phyloP scores from a whole-genome alignment of 371 early-diverging fungal species.

The Sporodiniella umbellata region DNA sequence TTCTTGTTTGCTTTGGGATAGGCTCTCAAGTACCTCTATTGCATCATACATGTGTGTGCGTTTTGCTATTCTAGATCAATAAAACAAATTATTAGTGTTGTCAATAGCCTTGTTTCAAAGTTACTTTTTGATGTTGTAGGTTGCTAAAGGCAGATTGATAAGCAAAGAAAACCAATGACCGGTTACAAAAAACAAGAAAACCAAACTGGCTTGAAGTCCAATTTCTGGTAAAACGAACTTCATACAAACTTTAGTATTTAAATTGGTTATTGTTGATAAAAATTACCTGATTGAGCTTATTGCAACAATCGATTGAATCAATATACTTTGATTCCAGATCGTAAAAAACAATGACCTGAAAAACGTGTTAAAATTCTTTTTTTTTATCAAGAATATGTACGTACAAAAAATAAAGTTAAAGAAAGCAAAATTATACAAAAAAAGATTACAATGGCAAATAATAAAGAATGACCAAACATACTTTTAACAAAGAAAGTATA shows the following conservation, averaged over 20 bases:
- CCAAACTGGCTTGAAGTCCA: slow-evolving; percentile 71
- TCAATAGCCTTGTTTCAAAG: too few species aligned
- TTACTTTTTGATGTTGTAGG: slow-evolving; percentile 78
- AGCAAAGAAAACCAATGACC: slow-evolving; percentile 83
- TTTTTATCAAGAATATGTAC: background rate
- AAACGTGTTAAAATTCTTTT: background rate
- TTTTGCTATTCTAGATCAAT: slow-evolving; percentile 57
- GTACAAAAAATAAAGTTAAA: slow-evolving; percentile 53
- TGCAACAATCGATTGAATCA: slow-evolving; percentile 94
- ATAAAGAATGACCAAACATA: background rate
- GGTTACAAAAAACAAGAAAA: slow-evolving; percentile 71
- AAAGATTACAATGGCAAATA: slow-evolving; percentile 83
- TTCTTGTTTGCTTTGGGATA: slow-evolving; percentile 85
- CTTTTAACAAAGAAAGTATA: background rate
- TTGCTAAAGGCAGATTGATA: slow-evolving; percentile 79
- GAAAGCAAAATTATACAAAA: slow-evolving; percentile 88
- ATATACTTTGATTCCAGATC: slow-evolving; percentile 94
- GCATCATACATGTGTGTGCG: slow-evolving; percentile 88
- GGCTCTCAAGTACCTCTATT: slow-evolving; percentile 90
- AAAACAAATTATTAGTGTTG: too few species aligned
- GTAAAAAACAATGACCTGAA: slow-evolving; percentile 82
- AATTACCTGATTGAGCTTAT: slow-evolving; percentile 83
- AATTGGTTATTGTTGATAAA: background rate
- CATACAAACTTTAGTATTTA: background rate
- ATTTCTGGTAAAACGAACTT: slow-evolving; percentile 92